phyloP scores from a whole-genome alignment of 2,329 filamentous ascomycete genomes.

The Ilyonectria robusta region DNA sequence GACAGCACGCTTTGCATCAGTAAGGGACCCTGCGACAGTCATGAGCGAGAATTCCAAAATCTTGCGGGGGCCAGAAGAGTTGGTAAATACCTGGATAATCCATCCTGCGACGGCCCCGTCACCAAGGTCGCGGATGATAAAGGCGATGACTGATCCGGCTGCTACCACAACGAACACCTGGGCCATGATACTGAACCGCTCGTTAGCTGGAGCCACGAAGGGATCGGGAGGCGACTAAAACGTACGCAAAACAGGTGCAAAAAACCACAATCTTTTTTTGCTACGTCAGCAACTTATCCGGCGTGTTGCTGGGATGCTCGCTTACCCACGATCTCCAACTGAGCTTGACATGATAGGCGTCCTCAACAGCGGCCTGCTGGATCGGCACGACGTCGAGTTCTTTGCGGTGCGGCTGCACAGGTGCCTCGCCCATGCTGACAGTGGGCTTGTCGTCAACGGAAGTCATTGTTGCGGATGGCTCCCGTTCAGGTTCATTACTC shows the following conservation, averaged over 20 bases:
- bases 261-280: constrained; percentile 16
- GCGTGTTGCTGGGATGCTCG: neutral
- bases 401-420: constrained; percentile 7
- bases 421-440: constrained; percentile 15
- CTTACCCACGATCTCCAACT: constrained; percentile 25
- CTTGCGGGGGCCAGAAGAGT: neutral
- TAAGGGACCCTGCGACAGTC: constrained; percentile 7
- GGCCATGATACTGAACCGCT: constrained; percentile 14
- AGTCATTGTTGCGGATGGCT: constrained; percentile 8
- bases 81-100: constrained; percentile 17
- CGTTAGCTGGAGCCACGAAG: neutral
- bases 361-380: constrained; percentile 23
- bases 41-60: neutral
- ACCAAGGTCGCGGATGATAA: constrained; percentile 19
- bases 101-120: constrained; percentile 22
- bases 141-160: constrained; percentile 23
- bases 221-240: neutral
- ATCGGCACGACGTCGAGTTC: constrained; percentile 7
- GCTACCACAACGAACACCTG: constrained; percentile 25
- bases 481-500: neutral
- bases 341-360: constrained; percentile 24
- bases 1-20: constrained; percentile 24
- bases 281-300: neutral
- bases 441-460: constrained; percentile 17
- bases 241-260: constrained; percentile 22